phyloP scores from a whole-genome alignment of 352 stramenopile genomes.

The Phytophthora fragariae region DNA sequence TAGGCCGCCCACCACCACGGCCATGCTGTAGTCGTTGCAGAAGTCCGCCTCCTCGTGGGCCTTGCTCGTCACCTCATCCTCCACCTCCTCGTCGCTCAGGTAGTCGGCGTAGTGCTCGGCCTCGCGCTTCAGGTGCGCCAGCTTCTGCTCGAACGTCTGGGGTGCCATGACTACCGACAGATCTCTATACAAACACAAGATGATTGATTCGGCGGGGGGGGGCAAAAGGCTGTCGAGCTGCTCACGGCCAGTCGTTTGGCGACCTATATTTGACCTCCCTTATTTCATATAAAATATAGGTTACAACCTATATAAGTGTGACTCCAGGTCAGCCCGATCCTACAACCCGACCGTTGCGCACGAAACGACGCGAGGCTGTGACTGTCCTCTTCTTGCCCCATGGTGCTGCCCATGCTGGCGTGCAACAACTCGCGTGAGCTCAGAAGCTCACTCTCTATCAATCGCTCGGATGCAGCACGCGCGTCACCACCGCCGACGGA shows the following conservation, averaged over 20 bases:
- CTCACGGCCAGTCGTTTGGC: conserved; percentile 18
- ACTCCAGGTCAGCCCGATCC: neutral
- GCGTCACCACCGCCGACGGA: conserved; percentile 6
- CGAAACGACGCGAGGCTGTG: conserved; percentile 22
- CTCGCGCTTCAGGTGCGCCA: conserved; percentile 74
- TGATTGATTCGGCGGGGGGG: neutral
- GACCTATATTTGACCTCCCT: neutral
- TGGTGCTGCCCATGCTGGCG: too few species aligned
- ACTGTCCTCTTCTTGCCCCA: conserved; percentile 31
- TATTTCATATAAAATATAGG: neutral
- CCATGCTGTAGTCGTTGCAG: conserved; percentile 82
- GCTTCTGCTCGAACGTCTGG: conserved; percentile 81
- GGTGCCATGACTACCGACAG: conserved; percentile 50
- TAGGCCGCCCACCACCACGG: conserved; percentile 82
- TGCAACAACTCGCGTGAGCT: conserved; percentile 15
- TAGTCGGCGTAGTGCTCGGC: conserved; percentile 83
- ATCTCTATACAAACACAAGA: conserved; percentile 17
- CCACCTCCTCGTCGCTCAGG: conserved; percentile 80
- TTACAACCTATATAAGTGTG: neutral
- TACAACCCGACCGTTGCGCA: conserved; percentile 21
- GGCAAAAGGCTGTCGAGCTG: neutral
- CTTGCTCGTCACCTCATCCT: conserved; percentile 67
- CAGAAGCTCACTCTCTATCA: conserved; percentile 28
- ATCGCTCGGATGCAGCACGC: conserved; percentile 10
- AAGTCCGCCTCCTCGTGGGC: conserved; percentile 83